Evolutionary conservation across 176 grass and related monocot genomes (phyloP).

Genomic region (Miscanthus lutarioriparius): DNA sequence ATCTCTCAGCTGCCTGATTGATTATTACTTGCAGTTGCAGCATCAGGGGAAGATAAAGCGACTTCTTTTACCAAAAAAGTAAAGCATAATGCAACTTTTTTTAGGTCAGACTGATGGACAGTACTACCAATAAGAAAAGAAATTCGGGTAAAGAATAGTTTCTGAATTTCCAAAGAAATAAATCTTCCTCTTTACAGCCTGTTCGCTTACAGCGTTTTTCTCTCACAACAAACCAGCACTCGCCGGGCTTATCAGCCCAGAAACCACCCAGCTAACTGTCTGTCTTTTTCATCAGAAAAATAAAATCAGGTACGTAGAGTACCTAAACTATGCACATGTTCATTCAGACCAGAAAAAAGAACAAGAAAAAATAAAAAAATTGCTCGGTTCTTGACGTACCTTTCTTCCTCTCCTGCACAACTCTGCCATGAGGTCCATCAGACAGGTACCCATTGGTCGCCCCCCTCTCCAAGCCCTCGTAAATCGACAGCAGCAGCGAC

Average conservation of each 20-base stretch:
- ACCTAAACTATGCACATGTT: background rate
- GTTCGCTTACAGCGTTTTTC: no score
- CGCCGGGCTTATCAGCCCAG: no score
- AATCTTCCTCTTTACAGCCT: background rate
- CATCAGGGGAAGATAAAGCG: constrained; percentile 23
- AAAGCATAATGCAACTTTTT: constrained; percentile 35
- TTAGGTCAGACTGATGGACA: constrained; percentile 24
- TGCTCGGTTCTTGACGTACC: constrained; percentile 35
- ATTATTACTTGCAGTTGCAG: background rate
- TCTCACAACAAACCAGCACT: no score
- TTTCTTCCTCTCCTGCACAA: constrained; percentile 81
- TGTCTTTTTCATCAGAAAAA: no score
- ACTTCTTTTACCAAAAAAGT: background rate
- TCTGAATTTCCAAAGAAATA: constrained; percentile 7
- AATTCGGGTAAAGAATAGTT: background rate
- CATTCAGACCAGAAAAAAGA: background rate
- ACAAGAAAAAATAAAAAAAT: background rate
- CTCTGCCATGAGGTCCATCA: constrained; percentile 60
- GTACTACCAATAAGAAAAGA: background rate
- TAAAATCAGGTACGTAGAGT: background rate
- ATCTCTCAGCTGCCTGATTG: background rate
- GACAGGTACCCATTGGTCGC: constrained; percentile 71
- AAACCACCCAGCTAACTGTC: no score
- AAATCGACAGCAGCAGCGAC: constrained; percentile 61
- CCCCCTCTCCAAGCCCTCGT: constrained; percentile 59